A percentile compares a stretch with the other conserved stretches of the same genome.
These are phyloP conservation scores for Miscanthus sacchariflorus DNA, from an alignment of 202 grass and related monocot species.

Conservation along the genomic window DNA sequence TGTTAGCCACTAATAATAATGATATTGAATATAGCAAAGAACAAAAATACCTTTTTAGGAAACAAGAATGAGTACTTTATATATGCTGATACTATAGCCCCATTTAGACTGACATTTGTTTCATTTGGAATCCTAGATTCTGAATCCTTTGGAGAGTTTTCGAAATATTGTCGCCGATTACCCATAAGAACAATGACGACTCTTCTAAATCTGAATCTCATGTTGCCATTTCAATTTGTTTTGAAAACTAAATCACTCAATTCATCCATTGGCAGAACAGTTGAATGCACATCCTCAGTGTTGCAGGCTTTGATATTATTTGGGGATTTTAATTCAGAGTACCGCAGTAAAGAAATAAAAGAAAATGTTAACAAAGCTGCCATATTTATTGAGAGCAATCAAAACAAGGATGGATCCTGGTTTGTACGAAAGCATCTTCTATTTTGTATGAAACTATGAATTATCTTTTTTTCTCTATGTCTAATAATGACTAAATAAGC, in stretches of 20 bases:
- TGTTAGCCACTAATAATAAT: too few relatives aligned
- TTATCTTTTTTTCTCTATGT: neutral
- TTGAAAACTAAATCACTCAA: neutral
- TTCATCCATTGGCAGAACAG: conserved; percentile 11
- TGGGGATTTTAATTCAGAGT: too few relatives aligned
- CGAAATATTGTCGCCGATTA: conserved; percentile 20
- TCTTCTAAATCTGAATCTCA: neutral
- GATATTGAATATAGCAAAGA: too few relatives aligned
- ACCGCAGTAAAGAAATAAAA: too few relatives aligned
- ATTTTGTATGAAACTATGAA: neutral
- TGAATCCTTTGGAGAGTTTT: conserved; percentile 46
- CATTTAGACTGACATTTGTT: neutral
- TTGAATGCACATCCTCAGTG: too few relatives aligned
- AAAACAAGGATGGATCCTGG: conserved; percentile 55
- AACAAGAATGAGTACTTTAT: neutral
- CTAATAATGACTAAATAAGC: neutral
- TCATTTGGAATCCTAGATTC: neutral
- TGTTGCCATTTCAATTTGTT: neutral
- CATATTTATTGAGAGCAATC: conserved; percentile 50
- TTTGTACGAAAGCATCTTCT: neutral
- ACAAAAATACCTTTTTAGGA: too few relatives aligned
- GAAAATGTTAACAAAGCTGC: too few relatives aligned
- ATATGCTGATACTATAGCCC: neutral
- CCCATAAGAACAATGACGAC: conserved; percentile 16
- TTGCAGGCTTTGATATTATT: too few relatives aligned